Evolutionary conservation across 108 stramenopile genomes (phyloP).

Genomic region (Pseudonitzschia delicatissima): DNA sequence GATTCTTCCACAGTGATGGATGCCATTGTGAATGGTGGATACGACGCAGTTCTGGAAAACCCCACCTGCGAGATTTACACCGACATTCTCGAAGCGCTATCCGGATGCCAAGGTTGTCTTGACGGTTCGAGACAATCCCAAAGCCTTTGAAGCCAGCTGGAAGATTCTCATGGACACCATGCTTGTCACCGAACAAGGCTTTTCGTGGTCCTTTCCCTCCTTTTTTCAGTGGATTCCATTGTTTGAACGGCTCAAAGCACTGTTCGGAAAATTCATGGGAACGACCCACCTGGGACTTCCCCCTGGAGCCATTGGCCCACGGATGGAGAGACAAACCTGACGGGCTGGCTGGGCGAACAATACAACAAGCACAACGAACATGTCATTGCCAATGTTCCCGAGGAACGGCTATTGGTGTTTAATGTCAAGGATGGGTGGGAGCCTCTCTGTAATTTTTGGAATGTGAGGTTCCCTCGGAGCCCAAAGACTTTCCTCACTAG

Average conservation of each 20-base stretch:
- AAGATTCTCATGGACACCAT: constrained; percentile 26
- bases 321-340: constrained; percentile 12
- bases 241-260: constrained; percentile 19
- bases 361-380: constrained; percentile 27
- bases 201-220: constrained; percentile 20
- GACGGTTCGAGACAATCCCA: constrained; percentile 37
- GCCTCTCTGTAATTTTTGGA: constrained; percentile 45
- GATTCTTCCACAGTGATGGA: constrained; percentile 15
- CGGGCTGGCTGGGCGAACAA: constrained; percentile 29
- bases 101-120: constrained; percentile 46
- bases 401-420: constrained; percentile 38
- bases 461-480: constrained; percentile 7
- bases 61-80: constrained; percentile 26
- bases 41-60: constrained; percentile 39
- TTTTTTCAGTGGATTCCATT: constrained; percentile 29
- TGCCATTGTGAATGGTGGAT: constrained; percentile 24
- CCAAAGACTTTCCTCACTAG: constrained; percentile 34
- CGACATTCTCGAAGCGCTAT: constrained; percentile 12
- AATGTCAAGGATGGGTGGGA: constrained; percentile 49
- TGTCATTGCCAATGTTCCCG: constrained; percentile 19
- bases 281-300: constrained; percentile 22
- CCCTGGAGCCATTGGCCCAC: constrained; percentile 13
- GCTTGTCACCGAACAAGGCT: constrained; percentile 17
- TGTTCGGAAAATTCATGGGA: constrained; percentile 28
- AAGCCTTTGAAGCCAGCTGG: constrained; percentile 31